phyloP scores from a whole-genome alignment of 2,329 filamentous ascomycete genomes.

The Penicillium glabrum region DNA sequence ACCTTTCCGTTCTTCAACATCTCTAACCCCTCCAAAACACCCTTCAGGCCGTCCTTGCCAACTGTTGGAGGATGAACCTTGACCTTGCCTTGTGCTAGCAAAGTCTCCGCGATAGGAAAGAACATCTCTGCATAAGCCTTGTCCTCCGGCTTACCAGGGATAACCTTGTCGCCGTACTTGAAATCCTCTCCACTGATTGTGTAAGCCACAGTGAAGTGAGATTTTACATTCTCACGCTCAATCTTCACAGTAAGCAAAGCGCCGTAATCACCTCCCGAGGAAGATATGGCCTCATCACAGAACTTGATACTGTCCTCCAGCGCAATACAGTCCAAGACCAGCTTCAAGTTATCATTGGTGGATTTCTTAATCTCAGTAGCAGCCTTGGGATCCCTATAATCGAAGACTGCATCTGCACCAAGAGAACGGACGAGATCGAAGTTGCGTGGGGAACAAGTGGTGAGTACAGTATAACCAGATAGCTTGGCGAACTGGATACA shows the following conservation, averaged over 20 bases:
- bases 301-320: constrained; percentile 24
- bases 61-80: constrained; percentile 44
- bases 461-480: constrained; percentile 31
- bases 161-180: constrained; percentile 22
- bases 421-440: constrained; percentile 31
- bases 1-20: constrained; percentile 46
- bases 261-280: constrained; percentile 29
- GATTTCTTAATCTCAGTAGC: constrained; percentile 28
- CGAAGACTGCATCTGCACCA: constrained; percentile 36
- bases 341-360: constrained; percentile 33
- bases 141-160: constrained; percentile 38
- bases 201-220: constrained; percentile 30
- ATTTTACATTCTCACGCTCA: constrained; percentile 32
- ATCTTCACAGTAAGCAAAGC: constrained; percentile 22
- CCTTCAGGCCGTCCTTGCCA: constrained; percentile 42
- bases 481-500: constrained; percentile 42
- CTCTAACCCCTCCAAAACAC: constrained; percentile 47
- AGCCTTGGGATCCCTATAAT: constrained; percentile 24
- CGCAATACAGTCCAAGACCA: constrained; percentile 38
- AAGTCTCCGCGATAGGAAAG: constrained; percentile 36
- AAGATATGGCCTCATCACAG: constrained; percentile 34
- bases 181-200: constrained; percentile 33
- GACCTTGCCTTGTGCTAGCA: constrained; percentile 46
- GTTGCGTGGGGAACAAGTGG: constrained; percentile 35
- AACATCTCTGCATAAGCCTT: constrained; percentile 46